A percentile compares a stretch with the other conserved stretches of the same genome.
These are phyloP conservation scores for Rhexocercosporidium sp. DNA, from an alignment of 2,329 filamentous ascomycete genomes.

Conservation along the genomic window DNA sequence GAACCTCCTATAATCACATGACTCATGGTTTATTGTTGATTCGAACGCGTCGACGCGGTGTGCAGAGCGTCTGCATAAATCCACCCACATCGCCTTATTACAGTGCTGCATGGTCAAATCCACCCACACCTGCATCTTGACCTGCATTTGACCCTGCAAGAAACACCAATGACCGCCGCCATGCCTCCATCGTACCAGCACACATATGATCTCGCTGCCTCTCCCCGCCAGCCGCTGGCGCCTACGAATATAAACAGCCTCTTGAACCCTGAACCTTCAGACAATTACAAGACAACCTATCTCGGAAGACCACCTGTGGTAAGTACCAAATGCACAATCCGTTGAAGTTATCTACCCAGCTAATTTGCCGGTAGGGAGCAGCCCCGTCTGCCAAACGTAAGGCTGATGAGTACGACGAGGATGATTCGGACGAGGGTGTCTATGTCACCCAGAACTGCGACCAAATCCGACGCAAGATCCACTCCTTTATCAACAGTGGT, in stretches of 20 bases:
- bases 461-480: constrained; percentile 44
- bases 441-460: constrained; percentile 12
- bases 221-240: constrained; percentile 11
- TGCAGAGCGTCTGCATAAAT: neutral
- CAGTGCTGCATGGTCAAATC: neutral
- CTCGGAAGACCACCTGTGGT: neutral
- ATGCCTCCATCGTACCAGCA: neutral
- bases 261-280: neutral
- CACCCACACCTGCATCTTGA: neutral
- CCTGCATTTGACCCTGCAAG: neutral
- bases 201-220: neutral
- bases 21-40: neutral
- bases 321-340: neutral
- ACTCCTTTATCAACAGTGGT: constrained; percentile 46
- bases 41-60: neutral
- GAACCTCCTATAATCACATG: neutral
- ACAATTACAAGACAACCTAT: neutral
- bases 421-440: constrained; percentile 13
- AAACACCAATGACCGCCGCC: neutral
- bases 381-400: constrained; percentile 21
- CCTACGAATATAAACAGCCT: constrained; percentile 16
- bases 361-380: neutral
- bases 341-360: neutral
- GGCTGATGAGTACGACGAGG: constrained; percentile 14
- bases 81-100: neutral